phyloP scores from a whole-genome alignment of 306 rosid genomes.

The Arachis stenosperma region DNA sequence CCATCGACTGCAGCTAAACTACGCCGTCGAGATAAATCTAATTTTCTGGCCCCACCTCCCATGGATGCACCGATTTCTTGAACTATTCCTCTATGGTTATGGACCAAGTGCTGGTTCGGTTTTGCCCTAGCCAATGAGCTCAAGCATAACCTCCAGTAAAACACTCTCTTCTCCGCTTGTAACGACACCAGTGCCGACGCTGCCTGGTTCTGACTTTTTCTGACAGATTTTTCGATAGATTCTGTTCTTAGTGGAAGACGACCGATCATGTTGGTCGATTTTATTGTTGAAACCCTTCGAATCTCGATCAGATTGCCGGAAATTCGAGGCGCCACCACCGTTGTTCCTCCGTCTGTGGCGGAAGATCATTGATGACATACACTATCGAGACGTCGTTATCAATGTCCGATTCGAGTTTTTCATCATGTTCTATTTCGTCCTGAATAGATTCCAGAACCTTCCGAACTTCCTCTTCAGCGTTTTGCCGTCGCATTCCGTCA shows the following conservation, averaged over 20 bases:
- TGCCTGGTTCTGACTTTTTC: slow-evolving; percentile 29
- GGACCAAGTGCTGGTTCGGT: slow-evolving; percentile 56
- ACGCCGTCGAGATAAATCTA: slow-evolving; percentile 15
- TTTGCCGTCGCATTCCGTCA: not conserved
- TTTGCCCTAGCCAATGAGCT: slow-evolving; percentile 86
- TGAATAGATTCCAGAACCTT: slow-evolving; percentile 52
- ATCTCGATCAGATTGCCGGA: slow-evolving; percentile 53
- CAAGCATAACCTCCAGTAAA: slow-evolving; percentile 71
- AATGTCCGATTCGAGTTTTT: slow-evolving; percentile 40
- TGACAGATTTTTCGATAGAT: slow-evolving; percentile 57
- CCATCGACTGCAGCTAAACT: slow-evolving; percentile 33
- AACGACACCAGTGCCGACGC: not conserved
- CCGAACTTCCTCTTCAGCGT: slow-evolving; percentile 49
- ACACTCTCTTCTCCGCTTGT: slow-evolving; percentile 46
- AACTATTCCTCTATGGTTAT: slow-evolving; percentile 29
- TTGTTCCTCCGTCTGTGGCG: slow-evolving; percentile 23
- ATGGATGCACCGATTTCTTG: slow-evolving; percentile 20
- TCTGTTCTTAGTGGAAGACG: slow-evolving; percentile 48
- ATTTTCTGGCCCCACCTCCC: slow-evolving; percentile 38
- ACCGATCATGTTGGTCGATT: slow-evolving; percentile 22
- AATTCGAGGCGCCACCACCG: slow-evolving; percentile 7
- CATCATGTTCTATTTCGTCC: slow-evolving; percentile 53
- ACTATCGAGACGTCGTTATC: slow-evolving; percentile 50
- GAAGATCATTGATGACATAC: slow-evolving; percentile 57
- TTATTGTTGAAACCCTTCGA: slow-evolving; percentile 28